Conservation (phyloP, 164 flowering plant genomes). For the Liriodendron chinense region DNA sequence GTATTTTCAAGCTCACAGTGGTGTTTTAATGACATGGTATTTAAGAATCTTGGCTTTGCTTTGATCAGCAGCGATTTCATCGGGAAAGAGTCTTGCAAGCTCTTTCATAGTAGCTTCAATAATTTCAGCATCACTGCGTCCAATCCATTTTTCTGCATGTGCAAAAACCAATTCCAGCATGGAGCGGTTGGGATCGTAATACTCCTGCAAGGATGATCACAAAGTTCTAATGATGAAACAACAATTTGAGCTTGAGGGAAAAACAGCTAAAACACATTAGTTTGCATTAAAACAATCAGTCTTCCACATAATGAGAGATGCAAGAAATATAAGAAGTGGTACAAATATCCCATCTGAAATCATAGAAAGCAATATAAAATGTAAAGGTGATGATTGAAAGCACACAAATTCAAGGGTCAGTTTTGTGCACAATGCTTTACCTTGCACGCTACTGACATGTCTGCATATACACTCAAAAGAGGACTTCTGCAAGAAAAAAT, state of each 20-base stretch:
- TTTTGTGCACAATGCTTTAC: constrained; percentile 28
- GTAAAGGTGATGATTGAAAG: neutral
- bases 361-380: neutral
- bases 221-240: neutral
- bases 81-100: constrained; percentile 90
- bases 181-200: too few species aligned
- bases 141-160: constrained; percentile 94
- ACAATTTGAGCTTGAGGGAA: neutral
- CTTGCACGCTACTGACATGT: constrained; percentile 98
- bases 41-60: constrained; percentile 97
- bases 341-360: neutral
- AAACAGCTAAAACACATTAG: neutral
- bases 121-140: constrained; percentile 81
- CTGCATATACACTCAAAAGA: constrained; percentile 95
- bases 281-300: neutral
- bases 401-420: neutral
- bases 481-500: constrained; percentile 77
- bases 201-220: too few species aligned
- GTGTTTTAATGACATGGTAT: constrained; percentile 93
- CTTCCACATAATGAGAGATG: neutral
- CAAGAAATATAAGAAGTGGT: neutral
- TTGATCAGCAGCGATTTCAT: constrained; percentile 90
- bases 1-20: constrained; percentile 51
- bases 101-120: constrained; percentile 96
- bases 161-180: too few species aligned